phyloP scores from a whole-genome alignment of 768 basidiomycete genomes.

The Boletus coccyginus region DNA sequence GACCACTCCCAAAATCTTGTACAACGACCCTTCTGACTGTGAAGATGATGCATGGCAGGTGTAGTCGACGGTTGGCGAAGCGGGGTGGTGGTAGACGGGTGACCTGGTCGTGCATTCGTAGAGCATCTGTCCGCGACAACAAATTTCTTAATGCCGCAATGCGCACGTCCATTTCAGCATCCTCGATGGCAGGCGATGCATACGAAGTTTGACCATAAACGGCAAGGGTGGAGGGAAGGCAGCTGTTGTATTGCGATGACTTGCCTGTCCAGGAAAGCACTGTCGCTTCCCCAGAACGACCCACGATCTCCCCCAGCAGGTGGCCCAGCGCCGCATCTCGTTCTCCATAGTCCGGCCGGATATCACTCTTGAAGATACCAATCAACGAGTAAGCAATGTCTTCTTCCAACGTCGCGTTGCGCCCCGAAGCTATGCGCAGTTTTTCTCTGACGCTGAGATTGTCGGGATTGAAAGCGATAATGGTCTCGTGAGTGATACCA shows the following conservation, averaged over 20 bases:
- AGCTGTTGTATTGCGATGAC: conserved; percentile 13
- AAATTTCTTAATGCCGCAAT: background rate
- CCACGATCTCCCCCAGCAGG: conserved; percentile 11
- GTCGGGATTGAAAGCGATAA: conserved; percentile 1
- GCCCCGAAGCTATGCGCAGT: conserved; percentile 10
- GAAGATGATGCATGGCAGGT: too few relatives aligned
- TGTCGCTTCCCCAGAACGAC: conserved; percentile 1
- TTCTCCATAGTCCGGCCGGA: conserved; percentile 7
- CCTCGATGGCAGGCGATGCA: background rate
- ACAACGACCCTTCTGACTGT: too few relatives aligned
- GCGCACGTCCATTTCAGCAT: background rate
- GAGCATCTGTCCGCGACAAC: background rate
- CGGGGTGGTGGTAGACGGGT: too few relatives aligned
- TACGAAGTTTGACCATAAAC: background rate
- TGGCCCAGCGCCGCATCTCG: conserved; percentile 6
- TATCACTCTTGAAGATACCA: background rate
- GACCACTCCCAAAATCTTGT: too few relatives aligned
- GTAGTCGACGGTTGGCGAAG: too few relatives aligned
- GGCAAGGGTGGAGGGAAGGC: conserved; percentile 1
- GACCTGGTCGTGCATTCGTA: background rate
- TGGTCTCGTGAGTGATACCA: background rate
- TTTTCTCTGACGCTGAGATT: conserved; percentile 7
- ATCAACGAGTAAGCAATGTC: background rate
- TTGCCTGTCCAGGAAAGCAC: conserved; percentile 14
- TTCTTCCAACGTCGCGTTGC: conserved; percentile 2